Evolutionary conservation across 495 filamentous ascomycete species (phyloP).

Genomic region (Podospora australis): DNA sequence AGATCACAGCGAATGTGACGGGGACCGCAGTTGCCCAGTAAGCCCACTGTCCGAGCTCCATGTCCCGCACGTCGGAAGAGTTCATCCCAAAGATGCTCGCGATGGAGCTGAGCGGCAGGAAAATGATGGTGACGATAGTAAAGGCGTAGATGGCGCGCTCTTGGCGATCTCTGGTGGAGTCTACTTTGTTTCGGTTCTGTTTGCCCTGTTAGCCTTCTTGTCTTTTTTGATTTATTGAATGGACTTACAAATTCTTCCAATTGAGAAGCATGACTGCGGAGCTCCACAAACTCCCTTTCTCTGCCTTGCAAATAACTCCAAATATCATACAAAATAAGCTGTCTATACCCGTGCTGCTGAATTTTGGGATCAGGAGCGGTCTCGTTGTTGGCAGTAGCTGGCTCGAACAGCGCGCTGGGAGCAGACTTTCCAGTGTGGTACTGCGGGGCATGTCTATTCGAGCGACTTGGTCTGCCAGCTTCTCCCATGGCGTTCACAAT

Average conservation of each 20-base stretch:
- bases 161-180: slow-evolving; percentile 37
- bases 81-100: slow-evolving; percentile 59
- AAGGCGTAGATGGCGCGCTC: slow-evolving; percentile 49
- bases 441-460: no score
- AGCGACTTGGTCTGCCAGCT: background rate
- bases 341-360: background rate
- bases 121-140: slow-evolving; percentile 58
- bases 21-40: slow-evolving; percentile 47
- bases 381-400: background rate
- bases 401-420: no score
- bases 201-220: background rate
- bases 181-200: slow-evolving; percentile 30
- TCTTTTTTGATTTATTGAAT: background rate
- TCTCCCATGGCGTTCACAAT: slow-evolving; percentile 18
- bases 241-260: background rate
- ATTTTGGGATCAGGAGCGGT: background rate
- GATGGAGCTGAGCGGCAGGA: slow-evolving; percentile 56
- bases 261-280: background rate
- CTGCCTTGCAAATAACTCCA: background rate
- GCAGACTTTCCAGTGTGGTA: no score
- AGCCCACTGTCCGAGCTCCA: slow-evolving; percentile 37
- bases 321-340: background rate
- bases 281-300: slow-evolving; percentile 15
- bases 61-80: slow-evolving; percentile 45
- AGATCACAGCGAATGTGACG: slow-evolving; percentile 35